Percentiles rank a stretch among this genome's conserved stretches.
These are phyloP conservation scores for Linum tenue DNA, from an alignment of 345 rosid species.

Conservation along the genomic window DNA sequence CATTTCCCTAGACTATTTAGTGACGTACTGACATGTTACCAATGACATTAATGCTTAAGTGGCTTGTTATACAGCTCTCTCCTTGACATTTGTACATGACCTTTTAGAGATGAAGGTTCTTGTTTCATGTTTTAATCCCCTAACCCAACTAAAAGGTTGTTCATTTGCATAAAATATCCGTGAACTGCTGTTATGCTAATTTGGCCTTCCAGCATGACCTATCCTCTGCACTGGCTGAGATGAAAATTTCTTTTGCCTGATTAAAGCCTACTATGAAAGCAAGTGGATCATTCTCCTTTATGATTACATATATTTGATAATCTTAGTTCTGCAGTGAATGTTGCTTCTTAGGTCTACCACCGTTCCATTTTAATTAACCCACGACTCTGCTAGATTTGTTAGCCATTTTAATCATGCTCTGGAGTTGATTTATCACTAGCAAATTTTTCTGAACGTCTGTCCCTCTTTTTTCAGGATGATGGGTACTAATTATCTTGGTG, in stretches of 20 bases:
- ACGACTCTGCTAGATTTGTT: neutral
- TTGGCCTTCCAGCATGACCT: neutral
- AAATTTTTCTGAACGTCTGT: neutral
- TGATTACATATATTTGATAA: neutral
- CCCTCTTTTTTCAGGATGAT: slow-evolving; percentile 55
- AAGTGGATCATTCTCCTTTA: too few relatives aligned
- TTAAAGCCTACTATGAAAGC: neutral
- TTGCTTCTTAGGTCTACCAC: neutral
- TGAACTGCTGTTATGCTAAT: neutral
- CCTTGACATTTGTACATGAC: neutral
- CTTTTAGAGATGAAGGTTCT: too few relatives aligned
- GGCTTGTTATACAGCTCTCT: neutral
- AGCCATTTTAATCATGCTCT: too few relatives aligned
- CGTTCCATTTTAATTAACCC: neutral
- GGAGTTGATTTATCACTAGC: neutral
- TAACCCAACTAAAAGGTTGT: too few relatives aligned
- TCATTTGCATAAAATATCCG: too few relatives aligned
- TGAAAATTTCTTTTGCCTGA: too few relatives aligned
- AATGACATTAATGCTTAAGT: neutral
- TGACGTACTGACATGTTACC: neutral
- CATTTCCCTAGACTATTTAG: neutral
- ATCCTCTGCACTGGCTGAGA: neutral
- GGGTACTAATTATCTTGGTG: slow-evolving; percentile 70
- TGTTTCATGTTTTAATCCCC: too few relatives aligned
- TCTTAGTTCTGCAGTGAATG: neutral